These are phyloP conservation scores for Sclerotinia minor DNA, from an alignment of 2,329 filamentous ascomycete genomes.

Conservation along the genomic window DNA sequence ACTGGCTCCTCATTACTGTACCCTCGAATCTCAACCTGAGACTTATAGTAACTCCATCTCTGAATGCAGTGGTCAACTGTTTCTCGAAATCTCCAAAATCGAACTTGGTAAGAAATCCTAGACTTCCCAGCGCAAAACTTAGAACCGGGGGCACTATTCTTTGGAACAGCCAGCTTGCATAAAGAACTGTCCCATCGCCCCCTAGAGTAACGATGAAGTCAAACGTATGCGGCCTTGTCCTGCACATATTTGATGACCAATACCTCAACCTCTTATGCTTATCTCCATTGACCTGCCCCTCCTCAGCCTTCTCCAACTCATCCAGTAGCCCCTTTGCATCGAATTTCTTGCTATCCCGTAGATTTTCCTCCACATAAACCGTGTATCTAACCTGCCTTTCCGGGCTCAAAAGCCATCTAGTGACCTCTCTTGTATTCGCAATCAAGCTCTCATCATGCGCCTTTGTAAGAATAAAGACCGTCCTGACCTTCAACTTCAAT, in stretches of 20 bases:
- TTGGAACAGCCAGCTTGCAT: constrained; percentile 96
- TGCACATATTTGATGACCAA: constrained; percentile 81
- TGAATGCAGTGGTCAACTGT: constrained; percentile 71
- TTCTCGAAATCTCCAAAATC: constrained; percentile 75
- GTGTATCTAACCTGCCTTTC: constrained; percentile 68
- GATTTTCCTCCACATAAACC: constrained; percentile 79
- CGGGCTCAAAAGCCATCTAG: constrained; percentile 75
- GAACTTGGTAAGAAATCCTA: constrained; percentile 96
- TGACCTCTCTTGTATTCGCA: constrained; percentile 71
- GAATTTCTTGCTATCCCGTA: constrained; percentile 72
- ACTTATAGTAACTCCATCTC: constrained; percentile 83
- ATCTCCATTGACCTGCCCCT: constrained; percentile 42
- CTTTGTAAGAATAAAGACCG: constrained; percentile 87
- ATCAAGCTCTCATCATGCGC: constrained; percentile 83
- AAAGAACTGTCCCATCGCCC: constrained; percentile 95
- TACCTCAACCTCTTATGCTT: constrained; percentile 61
- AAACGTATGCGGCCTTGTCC: constrained; percentile 77
- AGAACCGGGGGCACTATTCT: constrained; percentile 90
- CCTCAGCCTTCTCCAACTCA: constrained; percentile 54
- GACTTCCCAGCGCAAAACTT: constrained; percentile 84
- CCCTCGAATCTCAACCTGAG: constrained; percentile 87
- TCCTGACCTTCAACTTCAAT: constrained; percentile 77
- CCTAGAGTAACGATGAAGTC: constrained; percentile 92
- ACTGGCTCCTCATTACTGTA: constrained; percentile 81
- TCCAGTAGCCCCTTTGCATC: constrained; percentile 67